A percentile compares a stretch with the other conserved stretches of the same genome.
Conservation (phyloP, 1,284 basidiomycete genomes). For the Papiliotrema terrestris region DNA sequence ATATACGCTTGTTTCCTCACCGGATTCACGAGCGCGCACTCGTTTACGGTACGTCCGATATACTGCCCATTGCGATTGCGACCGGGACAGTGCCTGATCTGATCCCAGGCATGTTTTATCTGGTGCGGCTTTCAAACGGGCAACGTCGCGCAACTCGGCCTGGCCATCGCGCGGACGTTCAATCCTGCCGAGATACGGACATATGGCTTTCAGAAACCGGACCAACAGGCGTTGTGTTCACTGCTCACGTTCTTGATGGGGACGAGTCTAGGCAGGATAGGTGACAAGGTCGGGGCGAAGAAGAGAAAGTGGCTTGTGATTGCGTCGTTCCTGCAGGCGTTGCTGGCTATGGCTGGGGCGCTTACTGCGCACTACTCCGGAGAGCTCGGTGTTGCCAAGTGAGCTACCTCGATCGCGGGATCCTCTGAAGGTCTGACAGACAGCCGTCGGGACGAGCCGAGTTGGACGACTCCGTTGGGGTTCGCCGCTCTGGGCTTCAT, state of each 20-base stretch:
- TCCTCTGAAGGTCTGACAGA: neutral
- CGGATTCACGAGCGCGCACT: conserved; percentile 70
- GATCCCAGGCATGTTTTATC: conserved; percentile 61
- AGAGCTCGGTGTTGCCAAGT: conserved; percentile 56
- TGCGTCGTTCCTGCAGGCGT: conserved; percentile 67
- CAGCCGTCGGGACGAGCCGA: conserved; percentile 56
- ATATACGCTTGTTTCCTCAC: conserved; percentile 81
- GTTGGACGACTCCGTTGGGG: conserved; percentile 64
- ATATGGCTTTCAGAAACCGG: conserved; percentile 63
- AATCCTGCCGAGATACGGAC: conserved; percentile 54
- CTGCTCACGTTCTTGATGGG: conserved; percentile 63
- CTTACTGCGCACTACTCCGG: conserved; percentile 60
- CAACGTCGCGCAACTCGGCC: conserved; percentile 56
- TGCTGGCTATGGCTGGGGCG: conserved; percentile 69
- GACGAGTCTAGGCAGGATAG: conserved; percentile 46
- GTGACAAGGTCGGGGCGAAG: conserved; percentile 60
- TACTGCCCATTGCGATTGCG: neutral
- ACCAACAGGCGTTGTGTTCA: conserved; percentile 75
- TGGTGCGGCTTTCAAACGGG: conserved; percentile 82
- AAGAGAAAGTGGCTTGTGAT: conserved; percentile 69
- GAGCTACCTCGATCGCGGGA: conserved; percentile 10
- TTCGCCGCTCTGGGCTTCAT: conserved; percentile 71
- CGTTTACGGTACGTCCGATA: conserved; percentile 60
- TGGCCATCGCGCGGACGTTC: conserved; percentile 65
- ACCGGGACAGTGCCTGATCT: neutral